These are phyloP conservation scores for Geosmithia putterillii DNA, from an alignment of 2,329 filamentous ascomycete species.

Conservation along the genomic window DNA sequence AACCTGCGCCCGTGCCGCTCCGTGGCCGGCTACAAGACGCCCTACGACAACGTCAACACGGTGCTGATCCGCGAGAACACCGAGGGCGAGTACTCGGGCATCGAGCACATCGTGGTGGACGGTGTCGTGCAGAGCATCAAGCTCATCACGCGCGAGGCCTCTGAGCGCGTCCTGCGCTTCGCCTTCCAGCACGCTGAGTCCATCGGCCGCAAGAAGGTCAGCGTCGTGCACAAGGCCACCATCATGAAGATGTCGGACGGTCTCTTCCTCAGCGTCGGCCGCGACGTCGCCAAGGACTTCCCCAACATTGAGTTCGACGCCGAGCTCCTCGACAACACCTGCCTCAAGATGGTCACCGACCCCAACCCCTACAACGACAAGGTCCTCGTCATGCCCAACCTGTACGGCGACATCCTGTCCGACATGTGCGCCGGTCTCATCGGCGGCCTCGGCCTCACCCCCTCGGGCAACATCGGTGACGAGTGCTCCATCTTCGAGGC, in stretches of 20 bases:
- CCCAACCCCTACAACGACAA: conserved; percentile 97
- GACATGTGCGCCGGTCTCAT: conserved; percentile 99
- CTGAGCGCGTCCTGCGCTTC: conserved; percentile 89
- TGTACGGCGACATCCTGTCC: conserved; percentile 98
- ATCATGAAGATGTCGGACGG: conserved; percentile 99
- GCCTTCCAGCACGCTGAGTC: conserved; percentile 96
- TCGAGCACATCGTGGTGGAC: conserved; percentile 96
- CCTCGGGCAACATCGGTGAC: conserved; percentile 97
- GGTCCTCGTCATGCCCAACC: conserved; percentile 95
- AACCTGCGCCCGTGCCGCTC: conserved; percentile 97
- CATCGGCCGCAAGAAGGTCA: conserved; percentile 91
- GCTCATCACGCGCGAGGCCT: conserved; percentile 92
- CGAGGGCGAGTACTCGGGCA: conserved; percentile 98
- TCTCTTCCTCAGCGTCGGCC: conserved; percentile 84
- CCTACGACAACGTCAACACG: conserved; percentile 93
- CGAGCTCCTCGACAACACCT: conserved; percentile 98
- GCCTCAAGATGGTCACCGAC: conserved; percentile 97
- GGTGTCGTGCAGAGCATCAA: conserved; percentile 99
- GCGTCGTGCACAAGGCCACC: conserved; percentile 97
- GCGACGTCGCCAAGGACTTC: conserved; percentile 87
- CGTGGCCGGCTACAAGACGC: conserved; percentile 94
- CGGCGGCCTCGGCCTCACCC: conserved; percentile 90
- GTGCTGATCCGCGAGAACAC: conserved; percentile 99
- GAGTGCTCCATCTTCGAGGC: conserved; percentile 99
- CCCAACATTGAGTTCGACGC: conserved; percentile 92